Evolutionary conservation across 1,139 yeast genomes (phyloP).

Genomic region (Blastobotrys capitulatus): DNA sequence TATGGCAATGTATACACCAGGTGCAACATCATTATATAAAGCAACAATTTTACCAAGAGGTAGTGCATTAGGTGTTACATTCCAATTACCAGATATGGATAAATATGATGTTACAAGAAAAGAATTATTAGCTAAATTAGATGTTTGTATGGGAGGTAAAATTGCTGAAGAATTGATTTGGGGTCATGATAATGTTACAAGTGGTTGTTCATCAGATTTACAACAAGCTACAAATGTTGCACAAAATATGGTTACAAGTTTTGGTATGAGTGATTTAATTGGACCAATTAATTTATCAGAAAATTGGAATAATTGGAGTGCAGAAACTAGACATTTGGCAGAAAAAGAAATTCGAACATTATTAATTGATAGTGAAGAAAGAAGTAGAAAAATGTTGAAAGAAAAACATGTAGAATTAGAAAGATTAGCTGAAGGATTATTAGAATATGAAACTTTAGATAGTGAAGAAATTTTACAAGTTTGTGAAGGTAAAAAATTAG

Average conservation of each 20-base stretch:
- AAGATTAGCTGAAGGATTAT: constrained; percentile 84
- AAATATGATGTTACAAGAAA: constrained; percentile 86
- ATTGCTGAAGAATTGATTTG: constrained; percentile 91
- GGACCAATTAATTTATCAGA: constrained; percentile 86
- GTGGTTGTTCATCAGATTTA: constrained; percentile 91
- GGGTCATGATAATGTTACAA: constrained; percentile 88
- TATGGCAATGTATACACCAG: constrained; percentile 90
- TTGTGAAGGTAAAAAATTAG: constrained; percentile 69
- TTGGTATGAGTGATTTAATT: constrained; percentile 91
- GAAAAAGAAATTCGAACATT: constrained; percentile 84
- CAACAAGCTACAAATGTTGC: constrained; percentile 89
- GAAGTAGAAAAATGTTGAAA: constrained; percentile 65
- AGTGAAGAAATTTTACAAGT: constrained; percentile 86
- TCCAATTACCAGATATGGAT: constrained; percentile 98
- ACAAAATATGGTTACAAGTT: constrained; percentile 92
- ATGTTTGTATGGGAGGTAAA: constrained; percentile 99
- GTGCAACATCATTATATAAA: constrained; percentile 95
- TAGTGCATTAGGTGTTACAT: constrained; percentile 91
- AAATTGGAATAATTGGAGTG: constrained; percentile 94
- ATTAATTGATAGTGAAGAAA: constrained; percentile 66
- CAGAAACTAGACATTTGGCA: constrained; percentile 78
- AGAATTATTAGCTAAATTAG: constrained; percentile 87
- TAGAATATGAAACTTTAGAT: constrained; percentile 92
- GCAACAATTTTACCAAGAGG: constrained; percentile 98
- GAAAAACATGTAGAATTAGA: constrained; percentile 67